phyloP scores from a whole-genome alignment of 1,139 yeast genomes.

The Geotrichum histeridarum region DNA sequence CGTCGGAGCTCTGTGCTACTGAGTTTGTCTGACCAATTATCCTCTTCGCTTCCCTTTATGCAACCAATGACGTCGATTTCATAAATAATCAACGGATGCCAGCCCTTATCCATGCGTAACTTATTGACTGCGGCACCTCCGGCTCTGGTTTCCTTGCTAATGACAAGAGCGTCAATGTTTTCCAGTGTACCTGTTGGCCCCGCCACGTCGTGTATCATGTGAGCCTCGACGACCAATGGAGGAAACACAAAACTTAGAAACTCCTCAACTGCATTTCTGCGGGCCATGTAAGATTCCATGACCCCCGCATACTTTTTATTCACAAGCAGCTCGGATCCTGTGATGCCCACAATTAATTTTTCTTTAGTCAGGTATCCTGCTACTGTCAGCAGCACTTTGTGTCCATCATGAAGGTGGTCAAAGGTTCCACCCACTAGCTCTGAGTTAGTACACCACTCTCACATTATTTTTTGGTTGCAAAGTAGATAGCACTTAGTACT shows the following conservation, averaged over 20 bases:
- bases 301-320: conserved; percentile 70
- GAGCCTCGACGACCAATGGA: conserved; percentile 42
- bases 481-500: not conserved
- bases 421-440: conserved; percentile 92
- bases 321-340: conserved; percentile 67
- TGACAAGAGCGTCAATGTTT: conserved; percentile 71
- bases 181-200: conserved; percentile 88
- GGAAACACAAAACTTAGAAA: conserved; percentile 51
- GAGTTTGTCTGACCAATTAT: conserved; percentile 63
- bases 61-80: conserved; percentile 67
- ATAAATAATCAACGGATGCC: conserved; percentile 50
- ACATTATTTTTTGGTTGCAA: not conserved
- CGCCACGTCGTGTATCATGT: conserved; percentile 74
- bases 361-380: conserved; percentile 56
- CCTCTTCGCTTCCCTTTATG: conserved; percentile 44
- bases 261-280: conserved; percentile 46
- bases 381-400: conserved; percentile 73
- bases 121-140: conserved; percentile 76
- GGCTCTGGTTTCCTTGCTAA: conserved; percentile 69
- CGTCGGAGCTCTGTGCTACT: conserved; percentile 66
- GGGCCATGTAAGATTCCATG: conserved; percentile 52
- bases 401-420: conserved; percentile 96
- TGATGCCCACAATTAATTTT: conserved; percentile 70
- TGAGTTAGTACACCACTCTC: conserved; percentile 28
- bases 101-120: conserved; percentile 52